Base-by-base conservation (phyloP, 2,329 filamentous ascomycete genomes). In the Lasiodiplodia theobromae region DNA sequence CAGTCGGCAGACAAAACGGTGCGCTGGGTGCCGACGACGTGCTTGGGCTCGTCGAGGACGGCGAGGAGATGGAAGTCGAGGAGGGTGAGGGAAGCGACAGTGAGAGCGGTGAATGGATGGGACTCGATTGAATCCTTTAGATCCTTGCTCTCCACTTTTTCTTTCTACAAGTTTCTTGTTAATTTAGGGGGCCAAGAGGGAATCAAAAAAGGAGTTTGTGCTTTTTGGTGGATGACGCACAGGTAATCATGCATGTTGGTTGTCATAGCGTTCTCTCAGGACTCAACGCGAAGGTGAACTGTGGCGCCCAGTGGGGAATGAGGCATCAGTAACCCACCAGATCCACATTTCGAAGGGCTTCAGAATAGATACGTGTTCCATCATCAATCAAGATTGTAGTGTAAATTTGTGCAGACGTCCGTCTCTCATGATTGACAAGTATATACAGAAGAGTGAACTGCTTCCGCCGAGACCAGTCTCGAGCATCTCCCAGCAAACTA, bases 1-100 rank as follows among this genome's bases (percentile, higher is more conserved):
- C 86, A 7, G 53, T 70, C 21, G 68, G 54, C 14, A 74, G 72
- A 34, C 76, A 79, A 28, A 31, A n/a, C 5, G 63, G 51, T 8
- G 37, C 21, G 3, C 21, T 60, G 14, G 66, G 34, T 1, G 49
- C 37, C 4, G 66, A 68, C 23, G 57, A 63, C 1, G 66, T 68
- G 10, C 25, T 68, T 10, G 57, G 47, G 6, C 57, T 68, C 2
- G 37, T 63, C 3, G 66, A 68, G 3, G 66, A 44, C 5, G 66
- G 47, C 14, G 66, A 68, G 23, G 56, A 60, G 14, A 68, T 58
- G 44, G 66, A 60, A 4, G 38, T 67, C 2, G 66, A 68, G 47
- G 57, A 51, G 21, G 66, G 37, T 23, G 57, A 56, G 18, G 57
- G 37, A 7, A 53, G 56, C 23, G 66, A 52, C 12, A 31, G 47